Conservation (phyloP, 805 yeast genomes). For the Kuraishia hungarica region DNA sequence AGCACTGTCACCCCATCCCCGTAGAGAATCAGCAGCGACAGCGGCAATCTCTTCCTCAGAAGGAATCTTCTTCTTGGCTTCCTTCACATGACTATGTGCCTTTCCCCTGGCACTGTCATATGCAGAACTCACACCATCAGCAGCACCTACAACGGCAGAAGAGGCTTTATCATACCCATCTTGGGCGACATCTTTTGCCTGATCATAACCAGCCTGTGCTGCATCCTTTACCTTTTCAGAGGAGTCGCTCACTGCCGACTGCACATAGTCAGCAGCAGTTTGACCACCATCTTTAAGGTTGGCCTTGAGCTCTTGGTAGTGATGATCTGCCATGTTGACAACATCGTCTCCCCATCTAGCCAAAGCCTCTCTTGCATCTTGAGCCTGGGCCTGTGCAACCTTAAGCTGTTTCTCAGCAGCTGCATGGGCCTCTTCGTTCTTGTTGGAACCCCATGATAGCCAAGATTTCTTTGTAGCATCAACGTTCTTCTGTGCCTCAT, state of each 20-base stretch:
- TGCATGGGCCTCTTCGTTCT: conserved; percentile 24
- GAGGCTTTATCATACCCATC: conserved; percentile 4
- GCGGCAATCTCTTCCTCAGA: background rate
- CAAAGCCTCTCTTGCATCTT: conserved; percentile 3
- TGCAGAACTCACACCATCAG: conserved; percentile 1
- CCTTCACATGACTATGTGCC: conserved; percentile 7
- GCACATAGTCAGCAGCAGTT: conserved; percentile 6
- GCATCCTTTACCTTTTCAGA: conserved; percentile 3
- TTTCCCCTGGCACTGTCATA: conserved; percentile 1
- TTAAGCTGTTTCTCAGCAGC: conserved; percentile 22
- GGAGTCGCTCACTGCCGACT: conserved; percentile 2
- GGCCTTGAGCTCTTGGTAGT: background rate
- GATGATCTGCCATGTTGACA: background rate
- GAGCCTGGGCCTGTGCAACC: conserved; percentile 13
- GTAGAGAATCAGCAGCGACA: conserved; percentile 18
- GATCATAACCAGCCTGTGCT: conserved; percentile 3
- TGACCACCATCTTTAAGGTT: conserved; percentile 8
- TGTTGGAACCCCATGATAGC: conserved; percentile 28
- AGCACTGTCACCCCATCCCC: conserved; percentile 10
- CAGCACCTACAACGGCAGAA: background rate
- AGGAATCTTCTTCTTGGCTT: conserved; percentile 7
- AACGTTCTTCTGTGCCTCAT: conserved; percentile 25
- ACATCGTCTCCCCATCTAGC: conserved; percentile 15
- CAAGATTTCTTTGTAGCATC: conserved; percentile 23
- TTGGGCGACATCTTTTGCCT: conserved; percentile 10